phyloP scores from a whole-genome alignment of 257 asterid species.

The Paraleonurus japonicus region DNA sequence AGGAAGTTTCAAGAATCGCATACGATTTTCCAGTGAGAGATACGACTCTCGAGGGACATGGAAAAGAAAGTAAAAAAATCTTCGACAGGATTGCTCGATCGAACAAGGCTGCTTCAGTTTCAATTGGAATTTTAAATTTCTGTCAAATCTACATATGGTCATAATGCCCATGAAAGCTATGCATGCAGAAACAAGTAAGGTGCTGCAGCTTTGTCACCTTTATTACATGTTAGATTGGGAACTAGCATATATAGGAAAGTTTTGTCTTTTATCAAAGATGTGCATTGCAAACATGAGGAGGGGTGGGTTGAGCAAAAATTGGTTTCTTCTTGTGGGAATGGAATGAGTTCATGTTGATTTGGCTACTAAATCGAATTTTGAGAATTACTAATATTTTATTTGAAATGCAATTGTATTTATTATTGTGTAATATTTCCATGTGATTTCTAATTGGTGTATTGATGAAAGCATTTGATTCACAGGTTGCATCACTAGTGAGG shows the following conservation, averaged over 20 bases:
- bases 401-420: neutral
- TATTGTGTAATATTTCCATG: neutral
- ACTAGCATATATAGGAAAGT: conserved; percentile 13
- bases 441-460: neutral
- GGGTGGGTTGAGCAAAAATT: neutral
- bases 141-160: conserved; percentile 10
- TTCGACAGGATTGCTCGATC: neutral
- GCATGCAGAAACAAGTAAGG: conserved; percentile 17
- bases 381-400: neutral
- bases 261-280: conserved; percentile 5
- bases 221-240: conserved; percentile 2
- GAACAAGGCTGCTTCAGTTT: neutral
- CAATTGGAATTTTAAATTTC: conserved; percentile 10
- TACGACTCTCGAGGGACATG: conserved; percentile 27
- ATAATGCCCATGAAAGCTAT: conserved; percentile 16
- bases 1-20: conserved; percentile 40
- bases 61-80: conserved; percentile 30
- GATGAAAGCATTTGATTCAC: neutral
- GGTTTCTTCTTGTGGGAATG: neutral
- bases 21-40: conserved; percentile 27
- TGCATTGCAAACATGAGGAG: neutral
- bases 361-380: neutral
- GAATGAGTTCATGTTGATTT: neutral
- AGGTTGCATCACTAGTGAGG: neutral
- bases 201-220: conserved; percentile 3